Base-by-base conservation (phyloP, 495 filamentous ascomycete species). In the Aspergillus nanangensis region DNA sequence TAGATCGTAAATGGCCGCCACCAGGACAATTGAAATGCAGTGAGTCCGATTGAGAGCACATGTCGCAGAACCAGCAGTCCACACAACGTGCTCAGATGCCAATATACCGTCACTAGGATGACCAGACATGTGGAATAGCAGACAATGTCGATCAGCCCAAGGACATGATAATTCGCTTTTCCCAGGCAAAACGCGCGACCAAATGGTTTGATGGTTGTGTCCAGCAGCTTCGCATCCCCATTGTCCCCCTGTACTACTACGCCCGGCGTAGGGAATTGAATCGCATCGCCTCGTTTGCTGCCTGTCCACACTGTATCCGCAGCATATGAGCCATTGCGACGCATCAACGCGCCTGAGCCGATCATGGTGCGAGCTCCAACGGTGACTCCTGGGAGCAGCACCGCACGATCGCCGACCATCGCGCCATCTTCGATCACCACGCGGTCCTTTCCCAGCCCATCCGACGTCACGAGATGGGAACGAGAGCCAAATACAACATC, bases 401-500 rank as follows among this genome's bases (percentile, higher is more conserved):
- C 53, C 8, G 67, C 65, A 35, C 69, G 63, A 36, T 73, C 68
- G 10, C 63, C 63, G n/a, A 76, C 64, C 7, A 51, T 52, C 15
- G 75, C 57, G 21, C 49, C 46, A 9, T 66, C 66, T 3, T 65
- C 48, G 17, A 76, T 65, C 7, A 51, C 53, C 15, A 76, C 57
- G 21, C 49, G 47, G 9, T 66, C 66, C 3, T 65, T 66, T 3
- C 72, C 69, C 14, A 50, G 58, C 3, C 58, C 67, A 57, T 76
- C 71, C 0, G 65, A 65, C 4, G 72, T 75, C 23, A 74, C 48
- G 2, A 76, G 39, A 29, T 67, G 63, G 3, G 69, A 63, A 2
- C 70, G 64, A 15, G 70, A 74, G 4, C 72, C 70, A 23, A 73
- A 69, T 21, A 76, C 66, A 44, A 75, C 70, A 55, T 75, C 61